Evolutionary conservation across 352 stramenopile genomes (phyloP), one percentile per base, ranked within the genome.

Genomic region (Thalassiosira exigua): DNA sequence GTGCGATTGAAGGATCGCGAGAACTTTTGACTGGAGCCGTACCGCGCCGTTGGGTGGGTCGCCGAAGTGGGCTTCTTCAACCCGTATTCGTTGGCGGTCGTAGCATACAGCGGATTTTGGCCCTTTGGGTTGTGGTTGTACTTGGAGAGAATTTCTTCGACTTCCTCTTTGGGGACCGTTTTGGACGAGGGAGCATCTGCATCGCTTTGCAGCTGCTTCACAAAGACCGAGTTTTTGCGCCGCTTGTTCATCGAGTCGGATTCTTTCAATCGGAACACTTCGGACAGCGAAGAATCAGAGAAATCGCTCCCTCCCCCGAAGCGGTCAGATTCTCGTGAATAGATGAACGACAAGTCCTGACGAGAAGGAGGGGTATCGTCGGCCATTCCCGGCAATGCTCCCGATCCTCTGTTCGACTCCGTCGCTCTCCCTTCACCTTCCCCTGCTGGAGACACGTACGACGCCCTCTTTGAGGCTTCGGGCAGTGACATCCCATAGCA

Each of bases 1-100:
- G 75, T 77, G 53, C 71, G 69, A 65, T 92, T 91, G 69, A 90
- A 92, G 4, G 68, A 82, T 60, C 91, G 84, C 33, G 79, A 89
- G 68, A 92, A 92, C 21, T 69, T 69, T 79, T 92, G 84, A 70
- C 71, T 75, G 26, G 84, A 53, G 9, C 80, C 84, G 59, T 82
- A 71, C 19, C 81, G 68, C 17, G 74, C 82, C 51, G 74, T 83
- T 5, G 80, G 84, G 41, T 81, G 88, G 33, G 86, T 90, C 19
- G 84, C 84, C 22, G 58, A 42, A 14, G 79, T 86, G 3, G 86
- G 86, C 44, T 77, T 81, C 39, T 87, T 85, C 33, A 67, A 67
- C 64, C 86, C 86, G 67, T 84, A 86, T 33, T 89, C 79, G 53
- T 90, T 92, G 33, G 75, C 64, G 27, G 84, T 87, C 19, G 86